These are phyloP conservation scores for Triglochin maritima DNA, from an alignment of 106 monocot genomes.

Conservation along the genomic window DNA sequence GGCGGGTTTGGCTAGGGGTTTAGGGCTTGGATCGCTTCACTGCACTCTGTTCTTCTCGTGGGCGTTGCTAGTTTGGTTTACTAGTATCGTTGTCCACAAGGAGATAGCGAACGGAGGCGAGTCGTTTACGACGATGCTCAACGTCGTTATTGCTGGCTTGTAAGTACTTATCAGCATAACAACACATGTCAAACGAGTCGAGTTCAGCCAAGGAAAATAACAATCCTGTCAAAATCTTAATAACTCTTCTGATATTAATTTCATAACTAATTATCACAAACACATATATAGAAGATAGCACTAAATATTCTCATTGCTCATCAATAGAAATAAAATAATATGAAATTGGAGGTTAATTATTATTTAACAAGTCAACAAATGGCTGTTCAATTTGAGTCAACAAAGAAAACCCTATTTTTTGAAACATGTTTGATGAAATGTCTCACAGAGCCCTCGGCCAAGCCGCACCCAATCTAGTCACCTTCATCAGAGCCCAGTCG, in stretches of 20 bases:
- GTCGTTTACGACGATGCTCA: conserved; percentile 98
- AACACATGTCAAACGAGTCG: not conserved
- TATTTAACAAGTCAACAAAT: too few relatives aligned
- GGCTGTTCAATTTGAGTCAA: too few relatives aligned
- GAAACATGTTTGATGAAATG: conserved; percentile 1
- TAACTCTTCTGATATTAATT: too few relatives aligned
- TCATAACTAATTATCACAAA: too few relatives aligned
- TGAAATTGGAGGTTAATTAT: too few relatives aligned
- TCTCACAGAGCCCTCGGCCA: conserved; percentile 61
- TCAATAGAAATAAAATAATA: too few relatives aligned
- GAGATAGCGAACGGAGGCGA: conserved; percentile 81
- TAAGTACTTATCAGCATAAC: conserved; percentile 24
- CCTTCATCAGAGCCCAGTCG: conserved; percentile 70
- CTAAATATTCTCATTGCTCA: too few relatives aligned
- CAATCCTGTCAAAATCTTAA: too few relatives aligned
- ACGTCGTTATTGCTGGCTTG: conserved; percentile 95
- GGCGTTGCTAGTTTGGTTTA: conserved; percentile 94
- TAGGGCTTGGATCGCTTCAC: conserved; percentile 84
- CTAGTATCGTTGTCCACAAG: conserved; percentile 81
- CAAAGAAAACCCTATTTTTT: too few relatives aligned
- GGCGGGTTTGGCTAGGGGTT: conserved; percentile 80
- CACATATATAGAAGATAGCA: too few relatives aligned
- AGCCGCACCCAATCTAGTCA: conserved; percentile 76
- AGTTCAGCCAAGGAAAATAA: too few relatives aligned
- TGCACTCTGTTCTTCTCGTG: conserved; percentile 82